Evolutionary conservation across 2,329 filamentous ascomycete species (phyloP), one percentile per base, ranked within the genome.

Genomic region (Aspergillus pseudonomiae): DNA sequence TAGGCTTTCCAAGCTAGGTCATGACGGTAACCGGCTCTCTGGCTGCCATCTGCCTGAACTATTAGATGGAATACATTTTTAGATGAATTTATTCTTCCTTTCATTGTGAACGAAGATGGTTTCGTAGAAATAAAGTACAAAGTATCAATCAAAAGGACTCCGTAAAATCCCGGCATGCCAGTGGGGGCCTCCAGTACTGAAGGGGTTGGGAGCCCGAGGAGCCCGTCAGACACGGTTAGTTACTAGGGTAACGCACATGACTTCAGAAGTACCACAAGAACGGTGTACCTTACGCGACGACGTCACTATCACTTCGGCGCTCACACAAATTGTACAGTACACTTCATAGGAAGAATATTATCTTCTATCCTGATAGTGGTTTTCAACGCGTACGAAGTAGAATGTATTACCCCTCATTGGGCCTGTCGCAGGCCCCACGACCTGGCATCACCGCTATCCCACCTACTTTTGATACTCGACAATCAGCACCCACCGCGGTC

Each of bases 201-300:
- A 52, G 28, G 48, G 48, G 28, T 52, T 62, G 62, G 62, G 32
- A 36, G 16, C 53, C 56, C 50, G 43, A 61, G 39, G 45, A 57
- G 57, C 58, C 52, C 43, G 52, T 55, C 28, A 62, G 64, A 63
- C 60, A 56, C 58, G 59, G 58, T 63, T 61, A 69, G 67, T 68
- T 66, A 67, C 68, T 69, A 60, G 63, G 68, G 68, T 56, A 69
- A 68, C 68, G 30, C 66, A 62, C 61, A 65, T 66, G 63, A 65
- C 61, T 63, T 67, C 45, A n/a, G 46, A 63, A 14, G 52, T 54
- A 34, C 52, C 32, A 54, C 52, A 55, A 39, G 48, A 1, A 52
- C 21, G 53, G 32, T 39, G 52, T 32, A 59, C 16, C 34, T 57
- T 46, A 54, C 24, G 39, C 5, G 10, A 43, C 14, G 55, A 57